Conservation (phyloP, 257 asterid genomes). For the Echium plantagineum region DNA sequence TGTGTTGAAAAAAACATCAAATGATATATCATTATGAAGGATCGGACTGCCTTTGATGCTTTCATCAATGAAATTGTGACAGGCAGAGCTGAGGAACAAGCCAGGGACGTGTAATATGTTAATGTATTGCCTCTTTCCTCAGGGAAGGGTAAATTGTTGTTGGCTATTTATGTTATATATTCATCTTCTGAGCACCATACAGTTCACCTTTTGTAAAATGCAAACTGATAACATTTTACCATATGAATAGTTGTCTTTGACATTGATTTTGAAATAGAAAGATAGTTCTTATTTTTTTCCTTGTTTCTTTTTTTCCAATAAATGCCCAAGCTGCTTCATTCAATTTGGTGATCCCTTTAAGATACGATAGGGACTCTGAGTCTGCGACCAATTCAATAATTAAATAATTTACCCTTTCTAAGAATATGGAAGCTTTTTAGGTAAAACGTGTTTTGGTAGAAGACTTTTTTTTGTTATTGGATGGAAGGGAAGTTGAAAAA, state of each 20-base stretch:
- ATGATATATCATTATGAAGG: slow-evolving; percentile 7
- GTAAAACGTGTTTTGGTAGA: too few species aligned
- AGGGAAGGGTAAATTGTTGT: slow-evolving; percentile 10
- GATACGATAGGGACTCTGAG: too few species aligned
- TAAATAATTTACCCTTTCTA: too few species aligned
- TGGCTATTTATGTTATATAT: neutral
- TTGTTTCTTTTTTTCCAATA: too few species aligned
- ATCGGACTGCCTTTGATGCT: slow-evolving; percentile 7
- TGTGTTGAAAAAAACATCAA: slow-evolving; percentile 25
- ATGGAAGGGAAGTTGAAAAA: too few species aligned
- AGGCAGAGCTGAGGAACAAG: slow-evolving; percentile 6
- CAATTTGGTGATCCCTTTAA: too few species aligned
- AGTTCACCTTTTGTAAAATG: neutral
- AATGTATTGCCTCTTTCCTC: slow-evolving; percentile 5
- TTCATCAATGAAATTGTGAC: slow-evolving; percentile 6
- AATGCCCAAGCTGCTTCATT: too few species aligned
- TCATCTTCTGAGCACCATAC: neutral
- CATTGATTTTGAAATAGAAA: too few species aligned
- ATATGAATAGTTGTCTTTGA: neutral
- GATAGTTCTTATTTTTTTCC: too few species aligned
- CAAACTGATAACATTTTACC: neutral
- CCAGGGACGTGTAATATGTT: slow-evolving; percentile 1
- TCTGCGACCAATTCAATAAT: too few species aligned
- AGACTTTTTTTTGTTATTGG: too few species aligned
- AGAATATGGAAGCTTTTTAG: too few species aligned